Base-by-base conservation (phyloP, 2,329 filamentous ascomycete genomes). In the Aureobasidium mangrovei region DNA sequence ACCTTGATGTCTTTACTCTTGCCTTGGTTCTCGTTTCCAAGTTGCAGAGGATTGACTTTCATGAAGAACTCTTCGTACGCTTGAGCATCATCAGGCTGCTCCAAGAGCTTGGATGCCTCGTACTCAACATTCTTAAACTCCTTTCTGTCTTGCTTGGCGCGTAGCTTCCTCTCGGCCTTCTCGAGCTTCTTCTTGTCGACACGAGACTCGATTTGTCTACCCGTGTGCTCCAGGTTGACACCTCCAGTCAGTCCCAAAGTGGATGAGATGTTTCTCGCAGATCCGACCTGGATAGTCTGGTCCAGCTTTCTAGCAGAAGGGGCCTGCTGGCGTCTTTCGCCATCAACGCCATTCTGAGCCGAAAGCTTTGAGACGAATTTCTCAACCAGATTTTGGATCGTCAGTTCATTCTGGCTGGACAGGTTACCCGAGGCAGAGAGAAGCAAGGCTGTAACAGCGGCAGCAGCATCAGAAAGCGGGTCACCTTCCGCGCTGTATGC, bases 11-110 rank as follows among this genome's bases (percentile, higher is more conserved):
- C 93, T 78, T 98, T 98, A 71, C 91, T 95, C 83, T 97, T 98
- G 49, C 72, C 70, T 45, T 65, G 62, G 32, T 84, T 79, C 57
- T 84, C 83, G 26, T 78, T 74, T 53, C 90, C 91, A 57, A 97
- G 66, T 68, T 97, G 91, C 59, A 98, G 80, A 58, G 93, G 93
- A 71, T 98, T 98, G 76, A 98, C 93, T 53, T 89, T 86, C 93
- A 98, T 97, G 80, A 95, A 98, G 74, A 98, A 97, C 69, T 98
- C 93, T 72, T 98, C 93, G 69, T 98, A 98, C 39, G 89, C 94
- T 77, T 95, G 85, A 9, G 91, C 77, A 64, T 85, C 81, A 64
- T 91, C 86, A 3, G 88, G 79, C 70, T 88, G 82, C 67, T 94
- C 85, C 61, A 98, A 82, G 61, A 98, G 77, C 61, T 84, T 84